These are phyloP conservation scores for Glycine tomentella DNA, from an alignment of 306 rosid species.

Conservation along the genomic window DNA sequence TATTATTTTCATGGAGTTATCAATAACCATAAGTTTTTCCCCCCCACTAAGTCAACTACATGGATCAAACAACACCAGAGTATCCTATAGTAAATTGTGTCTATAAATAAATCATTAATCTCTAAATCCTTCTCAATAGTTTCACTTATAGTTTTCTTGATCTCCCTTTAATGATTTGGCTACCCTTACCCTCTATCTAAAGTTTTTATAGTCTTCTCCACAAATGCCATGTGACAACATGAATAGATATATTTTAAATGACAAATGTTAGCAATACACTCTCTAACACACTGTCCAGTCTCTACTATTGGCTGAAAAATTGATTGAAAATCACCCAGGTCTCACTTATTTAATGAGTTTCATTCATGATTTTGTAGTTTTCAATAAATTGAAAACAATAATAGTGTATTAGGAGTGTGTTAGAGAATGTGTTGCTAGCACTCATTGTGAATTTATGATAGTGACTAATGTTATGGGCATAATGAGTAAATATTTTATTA, in stretches of 20 bases:
- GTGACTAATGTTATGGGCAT: neutral
- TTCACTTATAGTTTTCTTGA: neutral
- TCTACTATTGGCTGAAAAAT: too few species aligned
- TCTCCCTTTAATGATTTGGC: neutral
- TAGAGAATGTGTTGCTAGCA: too few species aligned
- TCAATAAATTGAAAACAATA: too few species aligned
- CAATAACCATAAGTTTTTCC: too few species aligned
- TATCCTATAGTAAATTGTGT: neutral
- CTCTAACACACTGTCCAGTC: too few species aligned
- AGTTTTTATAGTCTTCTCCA: neutral
- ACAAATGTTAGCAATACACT: too few species aligned
- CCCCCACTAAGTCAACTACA: neutral
- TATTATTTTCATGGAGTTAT: neutral
- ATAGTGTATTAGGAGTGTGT: too few species aligned
- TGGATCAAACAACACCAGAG: neutral
- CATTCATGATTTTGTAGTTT: too few species aligned
- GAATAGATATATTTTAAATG: too few species aligned
- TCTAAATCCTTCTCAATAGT: neutral
- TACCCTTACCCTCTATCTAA: neutral
- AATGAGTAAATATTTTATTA: neutral
- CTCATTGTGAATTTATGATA: conserved; percentile 11
- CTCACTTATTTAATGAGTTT: too few species aligned
- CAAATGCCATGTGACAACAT: neutral
- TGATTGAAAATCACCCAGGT: too few species aligned
- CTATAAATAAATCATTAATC: neutral